Percentiles rank a stretch among this genome's conserved stretches.
These are phyloP conservation scores for Trapa incisa DNA, from an alignment of 345 rosid genomes.

Conservation along the genomic window DNA sequence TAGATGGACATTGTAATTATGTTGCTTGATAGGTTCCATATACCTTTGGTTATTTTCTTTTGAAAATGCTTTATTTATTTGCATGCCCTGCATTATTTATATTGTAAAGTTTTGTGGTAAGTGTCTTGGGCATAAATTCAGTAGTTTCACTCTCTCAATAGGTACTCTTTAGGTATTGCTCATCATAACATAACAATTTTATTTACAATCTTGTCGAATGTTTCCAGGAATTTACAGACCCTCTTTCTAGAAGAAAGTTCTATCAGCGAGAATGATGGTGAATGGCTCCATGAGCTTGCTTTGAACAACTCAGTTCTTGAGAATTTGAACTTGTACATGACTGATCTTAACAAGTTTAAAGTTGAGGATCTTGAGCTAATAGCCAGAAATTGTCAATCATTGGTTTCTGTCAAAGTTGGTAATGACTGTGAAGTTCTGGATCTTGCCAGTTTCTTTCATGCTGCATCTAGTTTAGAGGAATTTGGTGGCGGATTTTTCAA, in stretches of 20 bases:
- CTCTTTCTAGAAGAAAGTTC: conserved; percentile 77
- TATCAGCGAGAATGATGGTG: conserved; percentile 54
- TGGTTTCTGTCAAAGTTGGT: conserved; percentile 62
- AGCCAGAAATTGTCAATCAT: conserved; percentile 56
- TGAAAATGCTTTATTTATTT: not conserved
- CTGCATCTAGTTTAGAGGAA: conserved; percentile 64
- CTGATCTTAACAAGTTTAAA: conserved; percentile 38
- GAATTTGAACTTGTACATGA: conserved; percentile 73
- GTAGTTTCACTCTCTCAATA: not conserved
- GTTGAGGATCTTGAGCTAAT: conserved; percentile 61
- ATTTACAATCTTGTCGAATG: conserved; percentile 1
- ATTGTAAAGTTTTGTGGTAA: not conserved
- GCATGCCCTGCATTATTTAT: not conserved
- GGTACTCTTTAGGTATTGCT: not conserved
- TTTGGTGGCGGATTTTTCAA: conserved; percentile 81
- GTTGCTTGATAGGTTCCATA: not conserved
- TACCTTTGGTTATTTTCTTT: not conserved
- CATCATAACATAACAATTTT: not conserved
- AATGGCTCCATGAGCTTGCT: conserved; percentile 90
- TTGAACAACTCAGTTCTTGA: conserved; percentile 56
- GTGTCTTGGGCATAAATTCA: not conserved
- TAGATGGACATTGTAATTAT: not conserved
- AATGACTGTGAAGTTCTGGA: conserved; percentile 55
- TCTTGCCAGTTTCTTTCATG: conserved; percentile 52
- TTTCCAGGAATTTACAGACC: conserved; percentile 56